Conservation (phyloP, 2,329 filamentous ascomycete genomes). For the Lachnellula cervina region DNA sequence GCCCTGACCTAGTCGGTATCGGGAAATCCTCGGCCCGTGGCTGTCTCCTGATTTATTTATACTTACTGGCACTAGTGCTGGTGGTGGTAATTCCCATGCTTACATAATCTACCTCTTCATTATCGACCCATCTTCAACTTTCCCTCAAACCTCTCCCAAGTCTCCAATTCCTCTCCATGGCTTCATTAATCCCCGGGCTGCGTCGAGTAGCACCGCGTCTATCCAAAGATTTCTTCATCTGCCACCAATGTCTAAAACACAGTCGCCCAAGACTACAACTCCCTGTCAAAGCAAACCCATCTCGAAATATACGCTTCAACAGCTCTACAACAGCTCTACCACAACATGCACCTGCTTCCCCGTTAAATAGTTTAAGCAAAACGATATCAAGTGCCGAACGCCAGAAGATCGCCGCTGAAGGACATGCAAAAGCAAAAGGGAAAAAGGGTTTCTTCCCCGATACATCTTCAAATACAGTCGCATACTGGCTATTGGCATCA, state of each 20-base stretch:
- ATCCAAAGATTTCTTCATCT: constrained; percentile 29
- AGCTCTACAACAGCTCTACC: constrained; percentile 21
- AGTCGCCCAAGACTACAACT: constrained; percentile 13
- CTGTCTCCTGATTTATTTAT: constrained; percentile 1
- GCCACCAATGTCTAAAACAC: constrained; percentile 27
- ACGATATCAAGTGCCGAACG: constrained; percentile 16
- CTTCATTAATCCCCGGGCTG: constrained; percentile 28
- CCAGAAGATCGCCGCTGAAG: neutral
- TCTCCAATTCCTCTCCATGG: constrained; percentile 21
- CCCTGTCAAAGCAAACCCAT: constrained; percentile 19
- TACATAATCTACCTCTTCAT: constrained; percentile 8
- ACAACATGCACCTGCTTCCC: constrained; percentile 9
- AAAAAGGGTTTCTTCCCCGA: constrained; percentile 34
- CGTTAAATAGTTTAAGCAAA: constrained; percentile 22
- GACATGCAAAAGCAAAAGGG: constrained; percentile 4
- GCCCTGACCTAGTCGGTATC: neutral
- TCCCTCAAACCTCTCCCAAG: constrained; percentile 3
- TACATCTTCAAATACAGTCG: constrained; percentile 70
- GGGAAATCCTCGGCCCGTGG: constrained; percentile 2
- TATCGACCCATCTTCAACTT: constrained; percentile 10
- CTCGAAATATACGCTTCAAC: constrained; percentile 28
- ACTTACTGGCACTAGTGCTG: too few relatives aligned
- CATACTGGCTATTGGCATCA: constrained; percentile 88
- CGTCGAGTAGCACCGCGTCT: constrained; percentile 26
- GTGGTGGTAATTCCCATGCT: constrained; percentile 3